Evolutionary conservation across 352 stramenopile genomes (phyloP).

Genomic region (Pythium brassicae): DNA sequence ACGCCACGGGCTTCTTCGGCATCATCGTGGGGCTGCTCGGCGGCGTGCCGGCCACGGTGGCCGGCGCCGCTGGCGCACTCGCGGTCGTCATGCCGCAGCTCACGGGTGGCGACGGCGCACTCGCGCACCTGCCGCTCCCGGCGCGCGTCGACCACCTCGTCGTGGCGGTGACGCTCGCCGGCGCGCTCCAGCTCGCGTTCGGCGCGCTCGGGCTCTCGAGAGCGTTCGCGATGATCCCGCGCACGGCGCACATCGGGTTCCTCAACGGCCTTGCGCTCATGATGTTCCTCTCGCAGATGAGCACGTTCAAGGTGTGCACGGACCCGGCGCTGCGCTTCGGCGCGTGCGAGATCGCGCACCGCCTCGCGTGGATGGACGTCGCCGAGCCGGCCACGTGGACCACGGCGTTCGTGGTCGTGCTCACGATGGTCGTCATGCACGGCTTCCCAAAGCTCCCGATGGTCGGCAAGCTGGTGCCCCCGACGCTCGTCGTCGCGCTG

Average conservation of each 20-base stretch:
- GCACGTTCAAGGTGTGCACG: conserved; percentile 84
- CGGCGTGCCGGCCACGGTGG: conserved; percentile 85
- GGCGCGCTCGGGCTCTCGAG: conserved; percentile 81
- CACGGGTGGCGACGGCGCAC: conserved; percentile 39
- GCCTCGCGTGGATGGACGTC: conserved; percentile 74
- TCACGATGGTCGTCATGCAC: conserved; percentile 88
- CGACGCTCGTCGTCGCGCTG: conserved; percentile 73
- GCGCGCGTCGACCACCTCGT: conserved; percentile 84
- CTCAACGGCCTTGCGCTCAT: conserved; percentile 94
- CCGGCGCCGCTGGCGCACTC: conserved; percentile 86
- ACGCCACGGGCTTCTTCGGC: conserved; percentile 90
- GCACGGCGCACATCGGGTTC: conserved; percentile 95
- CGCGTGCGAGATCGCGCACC: conserved; percentile 60
- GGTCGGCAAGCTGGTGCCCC: conserved; percentile 65
- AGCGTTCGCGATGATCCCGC: conserved; percentile 91
- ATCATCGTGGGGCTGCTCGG: conserved; percentile 86
- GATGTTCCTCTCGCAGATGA: conserved; percentile 93
- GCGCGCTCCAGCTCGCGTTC: conserved; percentile 82
- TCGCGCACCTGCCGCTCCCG: conserved; percentile 56
- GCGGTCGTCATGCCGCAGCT: conserved; percentile 89
- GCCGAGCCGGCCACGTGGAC: conserved; percentile 52
- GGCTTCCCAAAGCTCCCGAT: conserved; percentile 63
- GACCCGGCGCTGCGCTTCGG: conserved; percentile 55
- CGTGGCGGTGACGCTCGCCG: conserved; percentile 83
- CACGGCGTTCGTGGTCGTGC: conserved; percentile 57